Conservation (phyloP, 1,284 basidiomycete genomes). For the Marasmius tenuissimus region DNA sequence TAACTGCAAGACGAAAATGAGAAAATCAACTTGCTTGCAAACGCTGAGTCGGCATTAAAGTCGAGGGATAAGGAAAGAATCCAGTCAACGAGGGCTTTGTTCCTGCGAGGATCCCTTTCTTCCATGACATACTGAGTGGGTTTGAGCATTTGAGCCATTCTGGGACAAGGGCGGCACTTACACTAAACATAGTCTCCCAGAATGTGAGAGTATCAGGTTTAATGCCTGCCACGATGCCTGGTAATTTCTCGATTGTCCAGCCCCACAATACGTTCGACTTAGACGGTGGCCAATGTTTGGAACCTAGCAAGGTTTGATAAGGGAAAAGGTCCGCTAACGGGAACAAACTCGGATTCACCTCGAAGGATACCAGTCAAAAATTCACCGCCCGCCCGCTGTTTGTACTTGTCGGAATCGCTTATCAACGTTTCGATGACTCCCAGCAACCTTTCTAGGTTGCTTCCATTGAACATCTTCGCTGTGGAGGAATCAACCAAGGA, state of each 20-base stretch:
- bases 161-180: constrained; percentile 28
- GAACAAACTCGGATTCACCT: constrained; percentile 36
- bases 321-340: too few species aligned
- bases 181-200: constrained; percentile 70
- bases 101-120: constrained; percentile 86
- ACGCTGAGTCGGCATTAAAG: constrained; percentile 78
- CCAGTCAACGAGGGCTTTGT: constrained; percentile 78
- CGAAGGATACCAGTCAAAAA: constrained; percentile 75
- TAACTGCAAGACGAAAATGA: background rate
- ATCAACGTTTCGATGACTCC: constrained; percentile 60
- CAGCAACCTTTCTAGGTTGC: constrained; percentile 54
- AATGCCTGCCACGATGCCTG: constrained; percentile 74
- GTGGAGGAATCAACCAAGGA: constrained; percentile 10
- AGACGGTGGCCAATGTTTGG: constrained; percentile 85
- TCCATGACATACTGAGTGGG: constrained; percentile 57
- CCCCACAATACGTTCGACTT: constrained; percentile 69
- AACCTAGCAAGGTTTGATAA: constrained; percentile 47
- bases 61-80: constrained; percentile 77
- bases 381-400: constrained; percentile 90
- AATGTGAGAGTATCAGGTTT: constrained; percentile 82
- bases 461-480: constrained; percentile 70
- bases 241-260: constrained; percentile 77
- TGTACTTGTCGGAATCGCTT: constrained; percentile 80
- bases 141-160: constrained; percentile 5
- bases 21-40: constrained; percentile 54